Evolutionary conservation across 306 rosid genomes (phyloP).

Genomic region (Luffa acutangula): DNA sequence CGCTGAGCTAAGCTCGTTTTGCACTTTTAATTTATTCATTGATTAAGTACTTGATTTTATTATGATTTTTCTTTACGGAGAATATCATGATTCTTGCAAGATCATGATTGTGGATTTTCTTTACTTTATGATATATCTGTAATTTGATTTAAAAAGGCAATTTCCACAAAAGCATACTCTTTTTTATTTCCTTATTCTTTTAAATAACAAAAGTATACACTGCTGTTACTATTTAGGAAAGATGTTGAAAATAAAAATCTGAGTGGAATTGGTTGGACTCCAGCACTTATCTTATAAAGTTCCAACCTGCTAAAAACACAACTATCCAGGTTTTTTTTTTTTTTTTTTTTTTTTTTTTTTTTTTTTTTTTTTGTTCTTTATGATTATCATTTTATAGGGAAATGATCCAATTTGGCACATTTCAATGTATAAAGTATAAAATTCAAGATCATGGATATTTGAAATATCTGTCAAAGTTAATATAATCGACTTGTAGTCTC

Average conservation of each 20-base stretch:
- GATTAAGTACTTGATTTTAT: background rate
- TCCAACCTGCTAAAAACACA: background rate
- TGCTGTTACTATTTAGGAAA: background rate
- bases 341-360: background rate
- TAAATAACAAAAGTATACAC: no score
- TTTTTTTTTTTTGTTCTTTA: background rate
- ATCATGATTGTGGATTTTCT: background rate
- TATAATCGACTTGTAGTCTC: no score
- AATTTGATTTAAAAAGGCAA: background rate
- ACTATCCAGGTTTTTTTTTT: background rate
- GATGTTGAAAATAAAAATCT: background rate
- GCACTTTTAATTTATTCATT: no score
- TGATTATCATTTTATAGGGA: no score
- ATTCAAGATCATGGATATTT: no score
- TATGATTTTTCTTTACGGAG: background rate
- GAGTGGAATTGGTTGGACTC: constrained; percentile 2
- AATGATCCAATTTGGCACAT: no score
- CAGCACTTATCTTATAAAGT: background rate
- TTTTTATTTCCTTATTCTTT: no score
- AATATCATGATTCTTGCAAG: background rate
- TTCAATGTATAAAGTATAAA: no score
- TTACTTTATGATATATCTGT: background rate
- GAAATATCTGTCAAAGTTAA: no score
- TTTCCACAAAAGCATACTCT: background rate
- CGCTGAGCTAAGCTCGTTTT: no score